Evolutionary conservation across 352 stramenopile genomes (phyloP).

Genomic region (Phytophthora constricta): DNA sequence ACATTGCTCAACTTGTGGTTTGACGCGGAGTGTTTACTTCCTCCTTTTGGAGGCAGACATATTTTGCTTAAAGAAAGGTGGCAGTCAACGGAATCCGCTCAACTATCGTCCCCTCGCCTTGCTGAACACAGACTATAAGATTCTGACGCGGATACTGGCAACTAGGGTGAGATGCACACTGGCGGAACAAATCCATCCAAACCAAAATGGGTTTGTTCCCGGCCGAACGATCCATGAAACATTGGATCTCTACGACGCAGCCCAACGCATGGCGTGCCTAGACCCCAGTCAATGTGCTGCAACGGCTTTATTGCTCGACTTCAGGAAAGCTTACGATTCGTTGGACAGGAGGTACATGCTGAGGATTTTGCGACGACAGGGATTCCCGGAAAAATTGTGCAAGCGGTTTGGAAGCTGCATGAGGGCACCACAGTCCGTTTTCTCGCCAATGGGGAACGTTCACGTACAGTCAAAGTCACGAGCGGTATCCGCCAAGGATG

Average conservation of each 20-base stretch:
- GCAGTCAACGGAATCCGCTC: too few species aligned
- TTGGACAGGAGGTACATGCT: slow-evolving; percentile 1
- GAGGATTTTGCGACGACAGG: neutral
- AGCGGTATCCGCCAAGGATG: slow-evolving; percentile 11
- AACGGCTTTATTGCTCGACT: slow-evolving; percentile 8
- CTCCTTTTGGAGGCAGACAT: too few species aligned
- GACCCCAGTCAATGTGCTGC: neutral
- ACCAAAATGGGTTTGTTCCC: slow-evolving; percentile 9
- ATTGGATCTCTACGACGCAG: slow-evolving; percentile 3
- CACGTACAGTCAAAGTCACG: too few species aligned
- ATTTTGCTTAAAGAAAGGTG: too few species aligned
- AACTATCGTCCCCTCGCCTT: slow-evolving; percentile 6
- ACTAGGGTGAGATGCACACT: neutral
- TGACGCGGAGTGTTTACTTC: too few species aligned
- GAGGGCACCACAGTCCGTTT: neutral
- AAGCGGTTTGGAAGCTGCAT: neutral
- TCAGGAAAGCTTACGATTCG: slow-evolving; percentile 18
- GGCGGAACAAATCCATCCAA: neutral
- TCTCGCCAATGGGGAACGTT: slow-evolving; percentile 9
- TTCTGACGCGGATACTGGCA: too few species aligned
- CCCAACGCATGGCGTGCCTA: neutral
- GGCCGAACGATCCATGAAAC: too few species aligned
- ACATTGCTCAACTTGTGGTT: too few species aligned
- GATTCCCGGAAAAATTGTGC: slow-evolving; percentile 1
- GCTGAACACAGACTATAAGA: slow-evolving; percentile 16